These are phyloP conservation scores for Amanita thiersii DNA, from an alignment of 768 basidiomycete species.

Conservation along the genomic window DNA sequence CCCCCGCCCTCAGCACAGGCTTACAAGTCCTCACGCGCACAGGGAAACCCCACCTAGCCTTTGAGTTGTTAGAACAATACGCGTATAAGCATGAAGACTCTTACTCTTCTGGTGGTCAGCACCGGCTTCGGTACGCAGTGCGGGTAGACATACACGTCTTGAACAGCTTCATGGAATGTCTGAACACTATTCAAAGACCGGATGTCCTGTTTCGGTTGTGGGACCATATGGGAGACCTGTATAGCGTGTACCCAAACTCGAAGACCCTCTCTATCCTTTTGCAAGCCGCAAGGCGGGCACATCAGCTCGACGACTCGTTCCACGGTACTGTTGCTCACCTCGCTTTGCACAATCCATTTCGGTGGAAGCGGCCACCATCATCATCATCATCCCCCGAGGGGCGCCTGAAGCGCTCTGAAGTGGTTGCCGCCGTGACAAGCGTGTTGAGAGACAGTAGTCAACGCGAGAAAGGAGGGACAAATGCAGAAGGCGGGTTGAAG, in stretches of 20 bases:
- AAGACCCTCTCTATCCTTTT: conserved; percentile 54
- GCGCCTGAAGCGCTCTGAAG: background rate
- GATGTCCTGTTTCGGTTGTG: conserved; percentile 61
- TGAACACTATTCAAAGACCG: conserved; percentile 46
- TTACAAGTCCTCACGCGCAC: conserved; percentile 38
- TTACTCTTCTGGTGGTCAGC: background rate
- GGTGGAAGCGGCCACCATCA: conserved; percentile 6
- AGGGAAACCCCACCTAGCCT: conserved; percentile 37
- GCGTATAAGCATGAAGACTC: conserved; percentile 12
- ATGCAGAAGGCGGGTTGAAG: conserved; percentile 14
- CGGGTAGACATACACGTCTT: conserved; percentile 19
- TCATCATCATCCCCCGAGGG: no score
- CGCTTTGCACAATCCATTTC: conserved; percentile 27
- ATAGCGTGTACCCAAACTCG: conserved; percentile 46
- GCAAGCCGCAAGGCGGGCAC: conserved; percentile 47
- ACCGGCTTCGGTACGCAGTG: conserved; percentile 13
- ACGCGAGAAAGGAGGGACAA: conserved; percentile 10
- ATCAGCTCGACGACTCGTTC: conserved; percentile 42
- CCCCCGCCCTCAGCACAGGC: conserved; percentile 39
- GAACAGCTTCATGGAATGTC: conserved; percentile 38
- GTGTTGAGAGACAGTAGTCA: background rate
- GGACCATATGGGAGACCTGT: conserved; percentile 56
- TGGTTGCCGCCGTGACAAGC: background rate
- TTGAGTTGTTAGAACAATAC: conserved; percentile 40
- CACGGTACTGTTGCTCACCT: conserved; percentile 41